phyloP scores from a whole-genome alignment of 768 basidiomycete genomes.

The Termitomyces heimii region DNA sequence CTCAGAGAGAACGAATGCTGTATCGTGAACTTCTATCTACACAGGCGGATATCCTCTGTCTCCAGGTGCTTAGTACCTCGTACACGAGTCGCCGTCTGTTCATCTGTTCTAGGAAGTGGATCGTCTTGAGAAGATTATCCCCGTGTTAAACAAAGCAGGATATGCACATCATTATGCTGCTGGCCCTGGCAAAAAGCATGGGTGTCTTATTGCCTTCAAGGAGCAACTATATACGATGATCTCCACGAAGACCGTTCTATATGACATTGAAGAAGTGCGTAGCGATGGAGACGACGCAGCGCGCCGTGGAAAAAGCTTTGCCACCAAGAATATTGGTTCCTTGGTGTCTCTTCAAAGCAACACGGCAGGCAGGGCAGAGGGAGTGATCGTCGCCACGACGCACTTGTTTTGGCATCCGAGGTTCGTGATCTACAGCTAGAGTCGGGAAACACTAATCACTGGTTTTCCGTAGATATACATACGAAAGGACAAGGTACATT shows the following conservation, averaged over 20 bases:
- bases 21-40: constrained; percentile 68
- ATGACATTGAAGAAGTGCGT: constrained; percentile 62
- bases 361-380: constrained; percentile 29
- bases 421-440: constrained; percentile 33
- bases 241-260: constrained; percentile 46
- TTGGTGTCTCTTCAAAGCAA: constrained; percentile 58
- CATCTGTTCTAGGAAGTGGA: constrained; percentile 73
- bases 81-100: neutral
- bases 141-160: constrained; percentile 55
- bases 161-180: constrained; percentile 62
- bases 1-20: constrained; percentile 70
- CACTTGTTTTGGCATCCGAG: constrained; percentile 96
- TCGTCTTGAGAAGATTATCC: constrained; percentile 64
- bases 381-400: constrained; percentile 79
- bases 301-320: constrained; percentile 54
- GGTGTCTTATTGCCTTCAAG: constrained; percentile 78
- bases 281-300: constrained; percentile 24
- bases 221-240: constrained; percentile 40
- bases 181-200: constrained; percentile 77
- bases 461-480: constrained; percentile 53
- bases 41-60: constrained; percentile 76
- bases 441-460: neutral
- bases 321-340: constrained; percentile 76
- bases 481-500: constrained; percentile 71
- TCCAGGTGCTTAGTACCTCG: constrained; percentile 51